phyloP scores from a whole-genome alignment of 164 flowering plant species.

The Chimonanthus salicifolius region DNA sequence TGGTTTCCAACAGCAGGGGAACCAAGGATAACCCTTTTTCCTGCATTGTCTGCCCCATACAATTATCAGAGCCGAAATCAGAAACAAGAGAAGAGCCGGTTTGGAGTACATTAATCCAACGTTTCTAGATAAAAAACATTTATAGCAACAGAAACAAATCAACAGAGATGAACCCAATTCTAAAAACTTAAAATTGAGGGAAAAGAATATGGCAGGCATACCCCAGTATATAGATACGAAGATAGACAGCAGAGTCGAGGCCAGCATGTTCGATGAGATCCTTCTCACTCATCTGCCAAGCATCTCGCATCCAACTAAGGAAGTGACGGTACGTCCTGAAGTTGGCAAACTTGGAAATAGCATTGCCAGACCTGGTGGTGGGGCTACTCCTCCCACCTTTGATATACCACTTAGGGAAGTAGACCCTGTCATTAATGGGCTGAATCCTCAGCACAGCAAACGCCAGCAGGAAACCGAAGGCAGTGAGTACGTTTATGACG shows the following conservation, averaged over 20 bases:
- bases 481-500: conserved; percentile 60
- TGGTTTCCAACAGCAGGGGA: not conserved
- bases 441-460: conserved; percentile 85
- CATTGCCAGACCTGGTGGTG: conserved; percentile 29
- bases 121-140: not conserved
- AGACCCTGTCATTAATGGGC: conserved; percentile 91
- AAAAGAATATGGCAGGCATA: conserved; percentile 15
- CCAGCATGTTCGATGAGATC: conserved; percentile 83
- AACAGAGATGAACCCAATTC: not conserved
- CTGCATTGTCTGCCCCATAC: not conserved
- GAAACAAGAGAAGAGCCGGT: not conserved
- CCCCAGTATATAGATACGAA: conserved; percentile 88
- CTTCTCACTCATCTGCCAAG: conserved; percentile 68
- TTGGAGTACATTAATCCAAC: not conserved
- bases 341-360: conserved; percentile 72
- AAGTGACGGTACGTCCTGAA: conserved; percentile 68
- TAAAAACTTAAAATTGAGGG: not conserved
- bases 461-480: conserved; percentile 75
- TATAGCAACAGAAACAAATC: not conserved
- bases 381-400: conserved; percentile 60
- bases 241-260: conserved; percentile 86
- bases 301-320: conserved; percentile 96
- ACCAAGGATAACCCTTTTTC: not conserved
- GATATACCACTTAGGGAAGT: conserved; percentile 94
- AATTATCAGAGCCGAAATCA: not conserved